Evolutionary conservation across 1,139 yeast genomes (phyloP).

Genomic region (Fermentozyma sake): DNA sequence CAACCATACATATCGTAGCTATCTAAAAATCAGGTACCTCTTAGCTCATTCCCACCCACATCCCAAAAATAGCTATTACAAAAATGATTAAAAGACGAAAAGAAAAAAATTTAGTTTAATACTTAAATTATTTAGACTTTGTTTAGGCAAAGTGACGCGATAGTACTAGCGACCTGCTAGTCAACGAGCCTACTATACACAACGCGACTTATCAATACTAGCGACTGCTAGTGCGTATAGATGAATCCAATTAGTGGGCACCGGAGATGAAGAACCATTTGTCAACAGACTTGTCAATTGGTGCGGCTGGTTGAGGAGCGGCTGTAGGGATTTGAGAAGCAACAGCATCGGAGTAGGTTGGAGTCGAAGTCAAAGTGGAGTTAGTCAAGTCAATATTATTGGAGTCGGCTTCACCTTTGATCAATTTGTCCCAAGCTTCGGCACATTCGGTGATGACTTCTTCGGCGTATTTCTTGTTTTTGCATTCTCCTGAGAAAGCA

Average conservation of each 20-base stretch:
- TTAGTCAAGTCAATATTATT: conserved; percentile 49
- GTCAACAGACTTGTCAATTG: conserved; percentile 94
- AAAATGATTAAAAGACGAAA: too few relatives aligned
- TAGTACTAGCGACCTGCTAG: too few relatives aligned
- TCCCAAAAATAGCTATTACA: too few relatives aligned
- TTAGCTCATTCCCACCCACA: too few relatives aligned
- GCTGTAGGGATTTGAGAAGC: conserved; percentile 62
- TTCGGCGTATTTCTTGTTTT: conserved; percentile 65
- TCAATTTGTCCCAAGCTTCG: conserved; percentile 70
- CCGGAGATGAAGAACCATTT: conserved; percentile 99
- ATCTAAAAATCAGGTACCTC: too few relatives aligned
- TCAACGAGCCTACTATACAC: too few relatives aligned
- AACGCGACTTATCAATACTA: too few relatives aligned
- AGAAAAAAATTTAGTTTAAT: too few relatives aligned
- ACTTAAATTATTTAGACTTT: too few relatives aligned
- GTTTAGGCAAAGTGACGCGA: too few relatives aligned
- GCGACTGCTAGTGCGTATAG: too few relatives aligned
- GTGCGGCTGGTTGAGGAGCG: conserved; percentile 74
- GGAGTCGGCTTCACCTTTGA: conserved; percentile 50
- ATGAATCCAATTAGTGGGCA: conserved; percentile 48
- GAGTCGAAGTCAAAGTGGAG: conserved; percentile 63
- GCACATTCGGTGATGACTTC: conserved; percentile 71
- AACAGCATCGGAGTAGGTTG: conserved; percentile 47
- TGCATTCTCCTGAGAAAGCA: conserved; percentile 79
- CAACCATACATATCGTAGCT: too few relatives aligned